Evolutionary conservation across 306 rosid genomes (phyloP).

Genomic region (Arachis hypogaea): DNA sequence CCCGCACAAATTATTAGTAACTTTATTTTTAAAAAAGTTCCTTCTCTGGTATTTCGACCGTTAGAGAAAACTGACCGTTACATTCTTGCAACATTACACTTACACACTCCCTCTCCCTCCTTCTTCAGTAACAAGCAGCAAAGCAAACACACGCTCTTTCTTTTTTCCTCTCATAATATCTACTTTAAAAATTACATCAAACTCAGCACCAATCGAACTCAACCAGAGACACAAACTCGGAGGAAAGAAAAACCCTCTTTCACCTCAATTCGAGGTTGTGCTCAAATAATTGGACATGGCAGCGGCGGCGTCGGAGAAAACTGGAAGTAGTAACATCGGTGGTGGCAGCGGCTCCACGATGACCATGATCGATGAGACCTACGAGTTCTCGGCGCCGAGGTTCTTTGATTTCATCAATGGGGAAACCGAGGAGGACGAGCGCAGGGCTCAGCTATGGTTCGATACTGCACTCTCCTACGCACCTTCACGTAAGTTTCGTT

Average conservation of each 20-base stretch:
- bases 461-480: slow-evolving; percentile 74
- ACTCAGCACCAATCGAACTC: background rate
- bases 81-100: slow-evolving; percentile 34
- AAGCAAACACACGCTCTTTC: background rate
- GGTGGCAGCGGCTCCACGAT: background rate
- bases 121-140: background rate
- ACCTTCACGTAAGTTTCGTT: slow-evolving; percentile 76
- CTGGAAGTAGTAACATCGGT: background rate
- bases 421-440: slow-evolving; percentile 60
- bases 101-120: background rate
- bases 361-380: slow-evolving; percentile 64
- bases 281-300: background rate
- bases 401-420: slow-evolving; percentile 72
- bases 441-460: slow-evolving; percentile 87
- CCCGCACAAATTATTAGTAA: too few species aligned
- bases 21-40: too few species aligned
- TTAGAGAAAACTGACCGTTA: slow-evolving; percentile 48
- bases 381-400: slow-evolving; percentile 90
- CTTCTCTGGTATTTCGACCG: slow-evolving; percentile 37
- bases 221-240: slow-evolving; percentile 12
- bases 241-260: background rate
- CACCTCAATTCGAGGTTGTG: background rate
- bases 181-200: background rate
- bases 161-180: background rate
- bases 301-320: slow-evolving; percentile 46